Evolutionary conservation across 2,329 filamentous ascomycete genomes (phyloP).

Genomic region (Penicillium sp.): DNA sequence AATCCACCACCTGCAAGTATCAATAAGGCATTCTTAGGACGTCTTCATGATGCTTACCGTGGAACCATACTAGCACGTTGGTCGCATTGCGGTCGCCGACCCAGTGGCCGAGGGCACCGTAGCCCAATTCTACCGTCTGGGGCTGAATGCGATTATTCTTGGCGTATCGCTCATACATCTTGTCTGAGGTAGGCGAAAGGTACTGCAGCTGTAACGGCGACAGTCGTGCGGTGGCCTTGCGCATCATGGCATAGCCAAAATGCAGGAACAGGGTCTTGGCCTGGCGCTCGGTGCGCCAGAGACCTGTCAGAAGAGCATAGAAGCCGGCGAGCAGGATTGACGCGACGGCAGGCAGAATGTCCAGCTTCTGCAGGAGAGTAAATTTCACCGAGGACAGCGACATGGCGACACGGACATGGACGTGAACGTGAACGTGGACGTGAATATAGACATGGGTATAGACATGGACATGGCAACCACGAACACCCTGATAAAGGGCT

Average conservation of each 20-base stretch:
- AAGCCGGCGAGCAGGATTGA: conserved; percentile 25
- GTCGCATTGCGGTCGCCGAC: conserved; percentile 35
- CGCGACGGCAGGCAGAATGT: conserved; percentile 31
- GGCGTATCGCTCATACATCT: conserved; percentile 29
- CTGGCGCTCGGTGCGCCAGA: conserved; percentile 27
- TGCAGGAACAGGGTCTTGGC: conserved; percentile 32
- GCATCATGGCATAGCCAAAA: conserved; percentile 34
- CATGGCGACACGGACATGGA: conserved; percentile 10
- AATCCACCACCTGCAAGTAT: conserved; percentile 52
- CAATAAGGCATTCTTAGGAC: neutral
- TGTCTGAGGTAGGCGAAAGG: conserved; percentile 23
- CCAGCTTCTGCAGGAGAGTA: conserved; percentile 30
- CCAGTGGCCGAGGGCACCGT: conserved; percentile 39
- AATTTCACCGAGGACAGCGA: conserved; percentile 20
- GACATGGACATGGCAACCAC: neutral
- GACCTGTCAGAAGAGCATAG: conserved; percentile 28
- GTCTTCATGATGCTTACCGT: conserved; percentile 24
- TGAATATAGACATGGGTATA: neutral
- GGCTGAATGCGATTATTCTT: conserved; percentile 23
- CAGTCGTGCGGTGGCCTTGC: conserved; percentile 30
- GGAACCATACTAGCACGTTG: conserved; percentile 40
- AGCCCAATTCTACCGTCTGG: conserved; percentile 29
- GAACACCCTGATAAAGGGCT: conserved; percentile 2
- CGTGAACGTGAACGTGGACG: neutral
- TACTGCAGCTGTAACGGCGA: conserved; percentile 31